Base-by-base conservation (phyloP, 2,329 filamentous ascomycete species). In the Cladosporium sp. region DNA sequence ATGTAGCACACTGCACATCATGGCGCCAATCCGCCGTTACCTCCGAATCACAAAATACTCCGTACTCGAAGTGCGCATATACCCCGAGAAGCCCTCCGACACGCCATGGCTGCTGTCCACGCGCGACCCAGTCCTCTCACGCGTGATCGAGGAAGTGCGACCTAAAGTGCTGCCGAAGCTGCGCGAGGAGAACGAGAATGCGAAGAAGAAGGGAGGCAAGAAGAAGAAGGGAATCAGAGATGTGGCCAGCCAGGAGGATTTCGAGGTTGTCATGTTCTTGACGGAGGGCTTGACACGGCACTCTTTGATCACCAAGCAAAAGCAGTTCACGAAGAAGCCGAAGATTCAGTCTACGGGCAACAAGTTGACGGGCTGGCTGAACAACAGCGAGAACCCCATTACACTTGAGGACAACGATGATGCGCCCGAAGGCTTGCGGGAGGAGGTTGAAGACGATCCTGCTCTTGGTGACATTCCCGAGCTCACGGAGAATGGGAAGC, bases 41-140 rank as follows among this genome's bases (percentile, higher is more conserved):
- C 85, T 98, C 65, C 88, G 94, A 62, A 96, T 98, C 72, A 94
- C 91, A 65, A 93, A 94, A 76, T 92, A 92, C 78, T 97, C 94
- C 4, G 93, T 97, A 36, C 86, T 99, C n/a, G 95, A 99, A 84
- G 93, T 92, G 70, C 93, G 93, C 70, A 95, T 99, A 71, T 98
- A 98, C 79, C 88, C 97, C 57, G 94, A 98, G 70, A 93, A 94
- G 73, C 95, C 95, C 0, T 87, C 90, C 14, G 87, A 97, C 68
- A 87, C 88, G 28, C 89, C 90, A 74, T 97, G 96, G 88, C 87
- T 99, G 21, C 86, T 97, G 70, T 90, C 91, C 73, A 85, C 90
- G 41, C 87, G 89, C 70, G 84, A 93, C 72, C 88, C 91, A 3
- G 86, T 94, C 18, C 86, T 99, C 15, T 88, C 90, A 47, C 90